Conservation (phyloP, 441 rosid genomes). For the Euphorbia corollata region DNA sequence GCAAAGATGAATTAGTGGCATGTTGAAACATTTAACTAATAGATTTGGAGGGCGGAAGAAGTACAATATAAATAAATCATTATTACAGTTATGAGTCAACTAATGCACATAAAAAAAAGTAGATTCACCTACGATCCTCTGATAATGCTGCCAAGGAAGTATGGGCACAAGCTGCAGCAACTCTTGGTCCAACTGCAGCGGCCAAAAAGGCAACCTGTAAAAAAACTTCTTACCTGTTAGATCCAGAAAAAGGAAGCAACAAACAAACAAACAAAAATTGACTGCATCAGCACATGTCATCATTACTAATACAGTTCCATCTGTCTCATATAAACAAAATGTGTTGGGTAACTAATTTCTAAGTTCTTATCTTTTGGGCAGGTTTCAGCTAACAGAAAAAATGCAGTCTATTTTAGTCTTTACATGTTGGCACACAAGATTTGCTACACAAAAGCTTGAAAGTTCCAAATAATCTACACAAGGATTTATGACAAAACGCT, state of each 20-base stretch:
- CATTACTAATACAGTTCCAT: background rate
- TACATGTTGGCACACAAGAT: background rate
- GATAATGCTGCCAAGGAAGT: slow-evolving; percentile 73
- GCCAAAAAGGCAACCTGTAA: slow-evolving; percentile 88
- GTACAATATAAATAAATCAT: too few species aligned
- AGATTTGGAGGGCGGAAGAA: background rate
- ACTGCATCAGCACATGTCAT: background rate
- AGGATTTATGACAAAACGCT: background rate
- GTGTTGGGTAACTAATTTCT: background rate
- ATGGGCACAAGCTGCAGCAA: slow-evolving; percentile 96
- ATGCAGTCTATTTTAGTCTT: background rate
- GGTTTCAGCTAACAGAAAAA: too few species aligned
- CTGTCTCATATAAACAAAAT: background rate
- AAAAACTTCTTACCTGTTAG: slow-evolving; percentile 22
- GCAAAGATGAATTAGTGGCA: background rate
- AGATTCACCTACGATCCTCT: slow-evolving; percentile 55
- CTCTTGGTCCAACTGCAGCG: slow-evolving; percentile 92
- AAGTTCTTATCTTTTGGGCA: background rate
- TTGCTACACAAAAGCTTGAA: background rate
- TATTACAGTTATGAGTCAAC: too few species aligned
- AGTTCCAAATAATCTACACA: background rate
- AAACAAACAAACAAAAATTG: slow-evolving; percentile 4
- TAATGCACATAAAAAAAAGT: background rate
- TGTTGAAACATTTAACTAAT: background rate
- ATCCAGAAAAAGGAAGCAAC: slow-evolving; percentile 17